Evolutionary conservation across 257 asterid genomes (phyloP).

Genomic region (Pogostemon cablin): DNA sequence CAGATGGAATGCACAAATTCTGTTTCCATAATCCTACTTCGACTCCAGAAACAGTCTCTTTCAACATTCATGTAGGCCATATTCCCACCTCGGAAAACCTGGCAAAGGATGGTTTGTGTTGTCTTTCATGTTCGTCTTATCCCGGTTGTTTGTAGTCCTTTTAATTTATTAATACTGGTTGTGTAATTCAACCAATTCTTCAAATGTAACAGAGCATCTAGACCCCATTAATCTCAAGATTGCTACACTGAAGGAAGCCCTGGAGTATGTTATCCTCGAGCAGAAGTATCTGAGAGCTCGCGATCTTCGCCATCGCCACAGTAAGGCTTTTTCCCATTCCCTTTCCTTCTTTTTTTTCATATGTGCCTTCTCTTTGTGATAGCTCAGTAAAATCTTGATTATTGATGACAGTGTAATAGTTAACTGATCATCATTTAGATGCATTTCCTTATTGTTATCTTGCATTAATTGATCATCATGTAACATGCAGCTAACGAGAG

Average conservation of each 20-base stretch:
- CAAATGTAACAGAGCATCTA: slow-evolving; percentile 53
- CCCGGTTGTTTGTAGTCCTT: not conserved
- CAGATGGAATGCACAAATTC: slow-evolving; percentile 83
- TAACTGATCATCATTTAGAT: not conserved
- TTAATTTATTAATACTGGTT: not conserved
- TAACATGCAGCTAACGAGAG: slow-evolving; percentile 81
- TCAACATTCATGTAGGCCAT: slow-evolving; percentile 85
- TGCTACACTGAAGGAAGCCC: slow-evolving; percentile 84
- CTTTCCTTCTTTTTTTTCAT: not conserved
- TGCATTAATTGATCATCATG: slow-evolving; percentile 4
- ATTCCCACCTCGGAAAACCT: slow-evolving; percentile 75
- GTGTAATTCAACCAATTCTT: not conserved
- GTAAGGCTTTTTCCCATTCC: slow-evolving; percentile 48
- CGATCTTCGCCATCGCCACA: slow-evolving; percentile 72
- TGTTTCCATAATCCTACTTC: slow-evolving; percentile 82
- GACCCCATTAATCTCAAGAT: slow-evolving; percentile 87
- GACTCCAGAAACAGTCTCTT: slow-evolving; percentile 78
- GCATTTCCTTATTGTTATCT: not conserved
- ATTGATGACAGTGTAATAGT: not conserved
- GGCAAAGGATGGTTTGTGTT: slow-evolving; percentile 80
- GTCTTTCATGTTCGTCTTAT: not conserved
- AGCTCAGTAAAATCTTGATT: not conserved
- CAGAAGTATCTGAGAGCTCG: slow-evolving; percentile 82
- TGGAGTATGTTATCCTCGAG: slow-evolving; percentile 74
- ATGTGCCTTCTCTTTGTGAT: not conserved